phyloP scores from a whole-genome alignment of 257 asterid genomes.

The Ajuga chamaepitys region DNA sequence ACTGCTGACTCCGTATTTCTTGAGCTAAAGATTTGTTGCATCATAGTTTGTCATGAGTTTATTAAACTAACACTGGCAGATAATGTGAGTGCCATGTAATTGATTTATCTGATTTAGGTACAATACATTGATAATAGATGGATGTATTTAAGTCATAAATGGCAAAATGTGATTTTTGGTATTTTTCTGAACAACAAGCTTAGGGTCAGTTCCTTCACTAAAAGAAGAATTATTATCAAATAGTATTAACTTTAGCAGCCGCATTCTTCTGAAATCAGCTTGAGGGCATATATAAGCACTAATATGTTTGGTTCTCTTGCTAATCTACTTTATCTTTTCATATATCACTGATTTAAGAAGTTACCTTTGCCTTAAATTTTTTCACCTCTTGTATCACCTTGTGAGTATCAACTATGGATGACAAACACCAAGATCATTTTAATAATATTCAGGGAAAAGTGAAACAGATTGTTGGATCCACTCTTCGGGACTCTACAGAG shows the following conservation, averaged over 20 bases:
- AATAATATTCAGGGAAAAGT: slow-evolving; percentile 78
- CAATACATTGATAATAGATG: neutral
- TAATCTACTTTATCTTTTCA: neutral
- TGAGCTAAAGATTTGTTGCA: neutral
- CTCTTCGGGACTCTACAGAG: slow-evolving; percentile 72
- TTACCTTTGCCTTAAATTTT: neutral
- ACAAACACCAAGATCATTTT: neutral
- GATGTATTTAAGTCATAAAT: neutral
- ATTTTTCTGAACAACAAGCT: neutral
- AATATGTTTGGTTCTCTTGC: neutral
- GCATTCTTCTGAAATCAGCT: neutral
- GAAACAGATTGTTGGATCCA: slow-evolving; percentile 97
- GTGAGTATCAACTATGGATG: neutral
- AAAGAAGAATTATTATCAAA: neutral
- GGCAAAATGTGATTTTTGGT: neutral
- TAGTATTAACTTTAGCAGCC: neutral
- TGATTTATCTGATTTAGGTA: neutral
- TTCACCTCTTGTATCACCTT: neutral
- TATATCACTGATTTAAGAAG: neutral
- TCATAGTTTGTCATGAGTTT: neutral
- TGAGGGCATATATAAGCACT: neutral
- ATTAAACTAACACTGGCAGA: neutral
- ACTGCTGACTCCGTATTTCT: neutral
- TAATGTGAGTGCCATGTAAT: neutral
- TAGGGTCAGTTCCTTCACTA: neutral